Evolutionary conservation across 2,329 filamentous ascomycete genomes (phyloP).

Genomic region (Aspergillus costaricaensis): DNA sequence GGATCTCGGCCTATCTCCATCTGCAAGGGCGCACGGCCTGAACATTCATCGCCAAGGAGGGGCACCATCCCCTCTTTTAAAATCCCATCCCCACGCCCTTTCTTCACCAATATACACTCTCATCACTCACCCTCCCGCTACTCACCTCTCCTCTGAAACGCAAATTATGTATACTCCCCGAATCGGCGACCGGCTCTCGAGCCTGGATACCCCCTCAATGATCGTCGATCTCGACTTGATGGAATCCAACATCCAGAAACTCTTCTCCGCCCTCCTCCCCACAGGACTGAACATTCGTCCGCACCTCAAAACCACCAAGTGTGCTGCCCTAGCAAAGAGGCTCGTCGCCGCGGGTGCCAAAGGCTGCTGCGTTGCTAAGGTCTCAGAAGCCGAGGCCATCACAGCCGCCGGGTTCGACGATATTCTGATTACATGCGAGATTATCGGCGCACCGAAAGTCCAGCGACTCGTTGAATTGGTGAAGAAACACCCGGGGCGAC

Average conservation of each 20-base stretch:
- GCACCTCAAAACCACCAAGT: constrained; percentile 58
- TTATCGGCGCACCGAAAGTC: constrained; percentile 52
- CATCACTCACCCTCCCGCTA: too few relatives aligned
- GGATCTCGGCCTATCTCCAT: too few relatives aligned
- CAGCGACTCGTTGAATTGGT: constrained; percentile 49
- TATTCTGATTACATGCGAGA: constrained; percentile 55
- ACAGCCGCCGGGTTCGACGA: constrained; percentile 51
- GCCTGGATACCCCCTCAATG: constrained; percentile 59
- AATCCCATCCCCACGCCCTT: too few relatives aligned
- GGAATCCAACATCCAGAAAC: constrained; percentile 53
- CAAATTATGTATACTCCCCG: constrained; percentile 43
- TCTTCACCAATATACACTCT: too few relatives aligned
- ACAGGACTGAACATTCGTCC: constrained; percentile 51
- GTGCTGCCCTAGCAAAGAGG: constrained; percentile 47
- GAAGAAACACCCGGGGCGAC: constrained; percentile 33
- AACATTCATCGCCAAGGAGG: too few relatives aligned
- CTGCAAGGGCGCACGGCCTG: too few relatives aligned
- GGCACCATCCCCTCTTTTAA: too few relatives aligned
- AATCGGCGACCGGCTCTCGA: constrained; percentile 46
- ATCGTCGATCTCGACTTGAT: constrained; percentile 56
- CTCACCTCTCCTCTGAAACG: too few relatives aligned
- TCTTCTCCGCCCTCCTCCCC: constrained; percentile 50
- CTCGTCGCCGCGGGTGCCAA: constrained; percentile 51
- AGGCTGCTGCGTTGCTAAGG: constrained; percentile 56
- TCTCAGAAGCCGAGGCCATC: constrained; percentile 51